Base-by-base conservation (phyloP, 768 basidiomycete species). In the Tylopilus felleus region DNA sequence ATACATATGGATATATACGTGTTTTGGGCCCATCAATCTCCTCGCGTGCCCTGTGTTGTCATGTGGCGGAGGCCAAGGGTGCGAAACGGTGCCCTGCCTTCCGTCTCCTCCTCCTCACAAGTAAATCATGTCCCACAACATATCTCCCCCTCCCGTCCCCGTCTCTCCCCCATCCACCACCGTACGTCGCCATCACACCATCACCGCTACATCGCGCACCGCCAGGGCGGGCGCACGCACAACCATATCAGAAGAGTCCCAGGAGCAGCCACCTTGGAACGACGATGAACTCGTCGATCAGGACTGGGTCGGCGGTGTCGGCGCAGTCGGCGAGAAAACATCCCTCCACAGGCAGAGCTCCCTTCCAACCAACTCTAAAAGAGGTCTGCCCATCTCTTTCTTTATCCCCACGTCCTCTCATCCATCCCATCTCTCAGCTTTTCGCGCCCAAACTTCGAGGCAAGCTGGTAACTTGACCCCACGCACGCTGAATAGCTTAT, bases 111-210 rank as follows among this genome's bases (percentile, higher is more conserved):
- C 49, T 47, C 40, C n/a, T 38, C 38, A 9, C 33, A 40, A 27
- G 5, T 16, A 12, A 22, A 10, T 28, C 55, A 77, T 77, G 75
- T 70, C 76, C n/a, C 69, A 74, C 61, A 69, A 71, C 36, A 71
- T 75, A 16, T 72, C 76, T 19, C 75, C 77, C 22, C 76, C 77
- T 27, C 75, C 76, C 19, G 71, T 68, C 33, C 65, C 75, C 21
- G 71, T 63, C 4, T 70, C 73, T 5, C 65, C 70, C 5, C 69
- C 72, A 19, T 67, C 74, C 23, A 68, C 70, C 14, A 77, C 79
- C 22, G 88, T 91, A n/a, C 77, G 90, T 61, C 82, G 90, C 29
- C 87, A 91, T 68, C 90, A 92, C 64, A 92, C 90, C 46, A 90
- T 92, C 71, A 81, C 90, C 28, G 81, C 87, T 12, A 77, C 87